A percentile compares a stretch with the other conserved stretches of the same genome.
Evolutionary conservation across 2,329 filamentous ascomycete genomes (phyloP).

Genomic region (Rhynchosporium secalis): DNA sequence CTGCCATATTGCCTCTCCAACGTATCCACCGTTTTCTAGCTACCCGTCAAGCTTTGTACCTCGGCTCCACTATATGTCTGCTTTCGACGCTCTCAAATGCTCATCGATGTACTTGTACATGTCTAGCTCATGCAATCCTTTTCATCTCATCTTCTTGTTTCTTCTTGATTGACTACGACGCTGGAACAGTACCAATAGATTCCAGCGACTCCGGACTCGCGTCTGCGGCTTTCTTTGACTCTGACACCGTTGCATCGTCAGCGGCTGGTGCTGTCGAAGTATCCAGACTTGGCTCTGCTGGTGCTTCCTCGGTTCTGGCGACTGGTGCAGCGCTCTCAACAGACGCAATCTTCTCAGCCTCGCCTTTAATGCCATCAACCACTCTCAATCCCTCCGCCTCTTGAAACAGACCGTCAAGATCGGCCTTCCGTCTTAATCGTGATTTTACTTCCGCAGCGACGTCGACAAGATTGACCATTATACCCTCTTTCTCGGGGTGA

Average conservation of each 20-base stretch:
- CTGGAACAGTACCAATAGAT: constrained; percentile 29
- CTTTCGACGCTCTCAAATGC: constrained; percentile 7
- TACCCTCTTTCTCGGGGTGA: constrained; percentile 87
- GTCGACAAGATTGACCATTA: constrained; percentile 65
- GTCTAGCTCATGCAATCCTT: not conserved
- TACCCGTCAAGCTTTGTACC: not conserved
- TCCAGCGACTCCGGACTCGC: constrained; percentile 26
- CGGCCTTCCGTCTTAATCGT: constrained; percentile 44
- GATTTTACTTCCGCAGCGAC: constrained; percentile 64
- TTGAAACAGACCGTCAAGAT: constrained; percentile 35
- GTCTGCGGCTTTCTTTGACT: constrained; percentile 26
- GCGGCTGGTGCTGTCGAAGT: not conserved
- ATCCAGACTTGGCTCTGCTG: not conserved
- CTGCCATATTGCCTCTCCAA: not conserved
- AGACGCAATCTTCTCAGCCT: constrained; percentile 23
- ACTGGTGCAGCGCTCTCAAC: constrained; percentile 3
- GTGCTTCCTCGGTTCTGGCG: constrained; percentile 4
- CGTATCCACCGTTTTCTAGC: not conserved
- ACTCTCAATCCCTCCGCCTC: constrained; percentile 38
- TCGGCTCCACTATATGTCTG: not conserved
- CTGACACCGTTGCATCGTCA: not conserved
- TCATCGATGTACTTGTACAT: constrained; percentile 9
- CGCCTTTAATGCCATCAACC: constrained; percentile 36
- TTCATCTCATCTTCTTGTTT: not conserved
- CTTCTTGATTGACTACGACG: constrained; percentile 29